Evolutionary conservation across 2,329 filamentous ascomycete species (phyloP).

Genomic region (Lachnellula subtilissima): DNA sequence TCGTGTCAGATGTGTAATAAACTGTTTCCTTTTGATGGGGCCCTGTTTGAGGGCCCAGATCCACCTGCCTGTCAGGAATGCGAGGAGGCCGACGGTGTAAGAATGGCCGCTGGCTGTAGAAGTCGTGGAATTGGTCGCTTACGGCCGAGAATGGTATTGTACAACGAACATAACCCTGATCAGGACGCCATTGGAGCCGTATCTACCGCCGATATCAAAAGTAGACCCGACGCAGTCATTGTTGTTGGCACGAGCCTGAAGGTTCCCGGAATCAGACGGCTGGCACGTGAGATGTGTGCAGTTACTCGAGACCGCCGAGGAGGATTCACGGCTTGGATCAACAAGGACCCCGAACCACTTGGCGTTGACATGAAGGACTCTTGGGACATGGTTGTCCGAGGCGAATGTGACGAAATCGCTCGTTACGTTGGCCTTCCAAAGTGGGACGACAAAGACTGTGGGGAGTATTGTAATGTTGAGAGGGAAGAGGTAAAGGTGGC

Average conservation of each 20-base stretch:
- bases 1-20: constrained; percentile 88
- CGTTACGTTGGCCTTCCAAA: constrained; percentile 59
- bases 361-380: constrained; percentile 84
- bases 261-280: constrained; percentile 83
- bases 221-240: constrained; percentile 83
- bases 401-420: constrained; percentile 84
- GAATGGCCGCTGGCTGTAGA: constrained; percentile 76
- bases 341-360: constrained; percentile 77
- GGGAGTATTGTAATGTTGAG: constrained; percentile 43
- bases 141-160: constrained; percentile 89
- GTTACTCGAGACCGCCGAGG: constrained; percentile 77
- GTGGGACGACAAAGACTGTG: constrained; percentile 53
- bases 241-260: constrained; percentile 96
- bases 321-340: constrained; percentile 91
- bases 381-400: constrained; percentile 87
- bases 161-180: constrained; percentile 96
- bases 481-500: constrained; percentile 38
- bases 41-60: constrained; percentile 77
- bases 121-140: constrained; percentile 90
- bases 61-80: constrained; percentile 77
- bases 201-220: constrained; percentile 77
- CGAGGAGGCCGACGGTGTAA: constrained; percentile 67
- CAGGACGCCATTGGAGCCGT: constrained; percentile 94
- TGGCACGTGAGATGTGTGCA: constrained; percentile 86
- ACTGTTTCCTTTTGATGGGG: constrained; percentile 69